Percentiles rank a stretch among this genome's conserved stretches.
These are phyloP conservation scores for Cryptococcus sp. DNA, from an alignment of 1,284 basidiomycete species.

Conservation along the genomic window DNA sequence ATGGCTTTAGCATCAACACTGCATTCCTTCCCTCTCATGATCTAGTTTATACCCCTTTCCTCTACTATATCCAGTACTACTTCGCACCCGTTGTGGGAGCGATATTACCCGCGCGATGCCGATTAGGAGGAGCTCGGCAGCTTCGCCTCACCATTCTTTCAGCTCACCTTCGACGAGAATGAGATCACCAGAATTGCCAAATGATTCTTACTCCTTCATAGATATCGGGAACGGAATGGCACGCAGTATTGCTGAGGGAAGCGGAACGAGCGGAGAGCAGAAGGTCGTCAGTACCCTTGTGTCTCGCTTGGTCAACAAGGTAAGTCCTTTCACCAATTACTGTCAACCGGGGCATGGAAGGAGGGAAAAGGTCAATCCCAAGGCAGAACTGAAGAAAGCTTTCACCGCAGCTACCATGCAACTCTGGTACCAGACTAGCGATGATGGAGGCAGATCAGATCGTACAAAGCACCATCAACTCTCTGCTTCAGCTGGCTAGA, in stretches of 20 bases:
- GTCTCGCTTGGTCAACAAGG: slow-evolving; percentile 44
- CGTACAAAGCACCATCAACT: slow-evolving; percentile 70
- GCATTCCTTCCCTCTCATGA: no score
- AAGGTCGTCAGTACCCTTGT: slow-evolving; percentile 43
- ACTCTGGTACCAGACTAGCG: slow-evolving; percentile 72
- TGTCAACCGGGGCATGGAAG: no score
- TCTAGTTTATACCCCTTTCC: no score
- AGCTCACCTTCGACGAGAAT: slow-evolving; percentile 10
- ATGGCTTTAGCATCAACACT: no score
- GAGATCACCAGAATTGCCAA: slow-evolving; percentile 2
- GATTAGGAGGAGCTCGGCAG: slow-evolving; percentile 5
- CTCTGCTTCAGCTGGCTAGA: slow-evolving; percentile 72
- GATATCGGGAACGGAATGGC: slow-evolving; percentile 1
- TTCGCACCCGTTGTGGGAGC: no score
- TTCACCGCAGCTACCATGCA: slow-evolving; percentile 69
- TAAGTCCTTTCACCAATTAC: slow-evolving; percentile 19
- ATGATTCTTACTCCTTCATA: slow-evolving; percentile 4
- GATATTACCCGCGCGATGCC: neutral
- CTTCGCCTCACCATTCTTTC: slow-evolving; percentile 20
- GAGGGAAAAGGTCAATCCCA: no score
- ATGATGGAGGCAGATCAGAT: slow-evolving; percentile 72
- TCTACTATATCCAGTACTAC: no score
- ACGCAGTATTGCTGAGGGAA: slow-evolving; percentile 9
- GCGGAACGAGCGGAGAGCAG: slow-evolving; percentile 29
- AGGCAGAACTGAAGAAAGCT: no score